Evolutionary conservation across 495 filamentous ascomycete genomes (phyloP).

Genomic region (Penicillium chermesinum): DNA sequence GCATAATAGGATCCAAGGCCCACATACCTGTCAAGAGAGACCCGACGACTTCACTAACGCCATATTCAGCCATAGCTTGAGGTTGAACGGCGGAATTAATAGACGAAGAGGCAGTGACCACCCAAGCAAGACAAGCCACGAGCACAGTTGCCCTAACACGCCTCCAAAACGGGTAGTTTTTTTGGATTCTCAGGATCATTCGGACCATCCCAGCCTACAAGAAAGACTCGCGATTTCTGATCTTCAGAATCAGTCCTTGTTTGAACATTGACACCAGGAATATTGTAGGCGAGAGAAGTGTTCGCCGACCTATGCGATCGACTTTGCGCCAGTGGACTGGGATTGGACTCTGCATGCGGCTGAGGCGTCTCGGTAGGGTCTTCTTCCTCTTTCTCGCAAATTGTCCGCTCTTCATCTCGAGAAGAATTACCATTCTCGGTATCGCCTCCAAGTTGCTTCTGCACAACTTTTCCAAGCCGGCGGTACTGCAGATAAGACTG

Average conservation of each 20-base stretch:
- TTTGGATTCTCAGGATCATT: constrained; percentile 52
- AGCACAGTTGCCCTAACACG: constrained; percentile 41
- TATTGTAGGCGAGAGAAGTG: constrained; percentile 24
- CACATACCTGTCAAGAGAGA: constrained; percentile 31
- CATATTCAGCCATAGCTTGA: constrained; percentile 43
- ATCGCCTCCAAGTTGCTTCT: constrained; percentile 20
- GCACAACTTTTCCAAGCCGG: constrained; percentile 30
- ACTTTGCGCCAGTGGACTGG: constrained; percentile 5
- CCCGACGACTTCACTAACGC: constrained; percentile 48
- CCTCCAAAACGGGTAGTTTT: constrained; percentile 44
- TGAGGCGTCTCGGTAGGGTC: not conserved
- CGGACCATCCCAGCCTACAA: constrained; percentile 53
- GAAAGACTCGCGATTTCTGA: constrained; percentile 29
- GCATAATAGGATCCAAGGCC: not conserved
- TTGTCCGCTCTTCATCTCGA: not conserved
- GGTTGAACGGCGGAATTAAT: constrained; percentile 44
- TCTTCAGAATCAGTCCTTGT: constrained; percentile 23
- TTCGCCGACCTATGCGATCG: constrained; percentile 21
- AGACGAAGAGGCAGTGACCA: constrained; percentile 48
- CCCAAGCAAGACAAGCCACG: constrained; percentile 48
- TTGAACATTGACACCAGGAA: constrained; percentile 39
- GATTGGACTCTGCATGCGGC: not conserved
- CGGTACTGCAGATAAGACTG: constrained; percentile 39
- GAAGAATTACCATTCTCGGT: not conserved
- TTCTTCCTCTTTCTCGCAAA: constrained; percentile 4